Conservation (phyloP, 345 rosid species). For the Populus deltoides region DNA sequence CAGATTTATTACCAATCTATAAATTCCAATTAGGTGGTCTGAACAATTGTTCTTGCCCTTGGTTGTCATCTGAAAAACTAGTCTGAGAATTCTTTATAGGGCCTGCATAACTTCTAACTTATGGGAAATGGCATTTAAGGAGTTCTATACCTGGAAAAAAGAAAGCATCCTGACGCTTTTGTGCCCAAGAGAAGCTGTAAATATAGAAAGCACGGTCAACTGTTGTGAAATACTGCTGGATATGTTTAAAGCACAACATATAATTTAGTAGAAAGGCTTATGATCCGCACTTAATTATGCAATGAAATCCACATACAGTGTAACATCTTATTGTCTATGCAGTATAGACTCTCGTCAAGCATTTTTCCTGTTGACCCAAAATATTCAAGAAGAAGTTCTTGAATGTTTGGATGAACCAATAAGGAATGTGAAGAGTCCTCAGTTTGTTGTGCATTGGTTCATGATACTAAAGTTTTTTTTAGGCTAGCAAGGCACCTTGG, state of each 20-base stretch:
- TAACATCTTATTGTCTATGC: background rate
- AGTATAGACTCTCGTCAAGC: too few species aligned
- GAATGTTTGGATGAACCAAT: background rate
- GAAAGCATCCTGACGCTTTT: constrained; percentile 34
- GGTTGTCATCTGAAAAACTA: background rate
- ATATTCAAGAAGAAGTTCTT: background rate
- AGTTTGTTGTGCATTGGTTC: background rate
- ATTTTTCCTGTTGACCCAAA: background rate
- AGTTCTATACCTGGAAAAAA: constrained; percentile 43
- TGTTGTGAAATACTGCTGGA: background rate
- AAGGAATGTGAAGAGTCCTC: background rate
- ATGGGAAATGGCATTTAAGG: background rate
- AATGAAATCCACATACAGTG: background rate
- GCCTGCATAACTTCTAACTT: background rate
- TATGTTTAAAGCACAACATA: background rate
- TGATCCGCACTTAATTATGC: background rate
- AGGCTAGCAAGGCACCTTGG: background rate
- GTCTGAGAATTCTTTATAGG: background rate
- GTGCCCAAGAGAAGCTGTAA: constrained; percentile 56
- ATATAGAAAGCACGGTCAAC: background rate
- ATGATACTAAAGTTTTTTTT: background rate
- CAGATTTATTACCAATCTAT: background rate
- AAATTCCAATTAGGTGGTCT: background rate
- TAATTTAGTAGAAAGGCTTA: background rate
- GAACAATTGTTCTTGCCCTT: background rate